Evolutionary conservation across 176 grass and related monocot species (phyloP).

Genomic region (Raddia distichophylla): DNA sequence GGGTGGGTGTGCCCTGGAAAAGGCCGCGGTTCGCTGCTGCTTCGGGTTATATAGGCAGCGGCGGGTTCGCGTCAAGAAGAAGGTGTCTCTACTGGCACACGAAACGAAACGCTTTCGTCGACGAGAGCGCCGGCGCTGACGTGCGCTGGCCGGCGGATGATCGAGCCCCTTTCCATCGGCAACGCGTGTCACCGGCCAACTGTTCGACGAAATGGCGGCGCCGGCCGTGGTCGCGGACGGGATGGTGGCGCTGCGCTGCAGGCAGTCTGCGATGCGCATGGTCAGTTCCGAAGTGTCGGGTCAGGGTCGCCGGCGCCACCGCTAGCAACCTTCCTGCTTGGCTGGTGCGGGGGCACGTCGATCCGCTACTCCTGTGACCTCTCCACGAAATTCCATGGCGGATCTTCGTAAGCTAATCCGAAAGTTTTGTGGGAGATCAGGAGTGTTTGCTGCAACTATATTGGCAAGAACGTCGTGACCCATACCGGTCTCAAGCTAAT

Average conservation of each 20-base stretch:
- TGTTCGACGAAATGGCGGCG: slow-evolving; percentile 38
- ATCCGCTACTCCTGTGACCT: neutral
- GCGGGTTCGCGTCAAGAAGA: neutral
- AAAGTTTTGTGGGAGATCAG: too few species aligned
- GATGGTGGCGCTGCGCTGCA: neutral
- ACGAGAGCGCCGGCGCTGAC: neutral
- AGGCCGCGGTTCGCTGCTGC: neutral
- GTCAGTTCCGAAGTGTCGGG: neutral
- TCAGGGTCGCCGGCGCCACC: neutral
- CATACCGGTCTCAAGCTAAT: too few species aligned
- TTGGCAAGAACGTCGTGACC: too few species aligned
- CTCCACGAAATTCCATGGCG: too few species aligned
- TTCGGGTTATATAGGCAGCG: slow-evolving; percentile 31
- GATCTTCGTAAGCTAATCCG: too few species aligned
- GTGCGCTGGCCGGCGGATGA: too few species aligned
- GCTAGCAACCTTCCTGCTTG: neutral
- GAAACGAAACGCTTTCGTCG: neutral
- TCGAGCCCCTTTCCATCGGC: neutral
- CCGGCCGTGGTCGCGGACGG: neutral
- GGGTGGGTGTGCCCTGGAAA: neutral
- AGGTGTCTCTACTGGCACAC: neutral
- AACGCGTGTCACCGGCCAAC: neutral
- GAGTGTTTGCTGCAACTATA: too few species aligned
- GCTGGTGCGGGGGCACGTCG: neutral
- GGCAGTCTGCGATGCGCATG: neutral